Evolutionary conservation across 768 basidiomycete species (phyloP), one percentile per base, ranked within the genome.

Genomic region (Termitomyces heimii): DNA sequence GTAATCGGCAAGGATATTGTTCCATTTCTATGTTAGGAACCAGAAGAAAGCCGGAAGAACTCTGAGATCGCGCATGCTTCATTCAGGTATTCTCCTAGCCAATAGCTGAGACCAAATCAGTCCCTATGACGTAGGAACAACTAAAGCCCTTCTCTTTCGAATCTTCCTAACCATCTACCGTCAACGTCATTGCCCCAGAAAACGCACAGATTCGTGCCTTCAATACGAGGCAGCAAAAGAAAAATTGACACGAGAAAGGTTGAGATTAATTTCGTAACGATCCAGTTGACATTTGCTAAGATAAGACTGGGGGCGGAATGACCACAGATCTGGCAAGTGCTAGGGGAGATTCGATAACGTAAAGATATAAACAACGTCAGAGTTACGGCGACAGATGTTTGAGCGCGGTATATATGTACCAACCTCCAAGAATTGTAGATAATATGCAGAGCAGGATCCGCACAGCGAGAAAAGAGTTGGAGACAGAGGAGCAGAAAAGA

Each of bases 11-110:
- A 89, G 79, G 58, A 85, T 88, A 22, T 69, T 73, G 61, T 88
- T 84, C 86, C 86, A 89, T 73, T 84, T 85, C n/a, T 86, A 54
- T 8, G 18, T 10, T 12, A 44, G 18, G 52, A 29, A 34, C 46
- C 44, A 46, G 45, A n/a, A 58, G 1, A 42, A 20, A 31, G 29
- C 49, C 16, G 16, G 53, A 34, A 46, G 16, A 40, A 18, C 39
- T 20, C 55, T 28, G 14, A 44, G 22, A 53, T 7, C 20, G 6
- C 32, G 67, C 74, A 28, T 57, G 83, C 84, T 79, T 88, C 78
- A 62, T 88, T 86, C 14, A 86, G 86, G 69, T 82, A 83, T 62
- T 86, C 85, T 22, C 86, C 87, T 29, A 85, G 73, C 70, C 75
- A 77, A 51, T 68, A 66, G 31, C 71, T 70, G 43, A 88, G 68